Conservation (phyloP, 1,139 yeast genomes). For the Hyphopichia pseudoburtonii region DNA sequence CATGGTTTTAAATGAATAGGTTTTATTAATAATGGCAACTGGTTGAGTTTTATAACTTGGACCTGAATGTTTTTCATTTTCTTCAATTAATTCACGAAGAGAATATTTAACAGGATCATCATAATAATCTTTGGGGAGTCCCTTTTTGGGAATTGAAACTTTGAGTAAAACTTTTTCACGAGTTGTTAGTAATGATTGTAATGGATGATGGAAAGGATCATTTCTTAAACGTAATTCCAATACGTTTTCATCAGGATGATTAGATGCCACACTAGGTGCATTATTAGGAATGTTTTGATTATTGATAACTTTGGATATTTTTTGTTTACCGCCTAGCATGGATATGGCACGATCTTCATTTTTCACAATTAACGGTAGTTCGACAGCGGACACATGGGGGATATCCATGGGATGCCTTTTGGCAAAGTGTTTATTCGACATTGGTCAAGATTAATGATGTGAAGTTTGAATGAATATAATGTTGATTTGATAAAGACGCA, state of each 20-base stretch:
- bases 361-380: slow-evolving; percentile 73
- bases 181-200: slow-evolving; percentile 51
- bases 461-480: no score
- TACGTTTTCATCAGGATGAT: slow-evolving; percentile 24
- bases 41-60: slow-evolving; percentile 51
- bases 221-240: slow-evolving; percentile 66
- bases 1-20: slow-evolving; percentile 79
- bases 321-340: slow-evolving; percentile 75
- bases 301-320: slow-evolving; percentile 39
- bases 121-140: slow-evolving; percentile 42
- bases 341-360: slow-evolving; percentile 62
- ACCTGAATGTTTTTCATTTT: slow-evolving; percentile 15
- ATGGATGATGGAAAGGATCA: slow-evolving; percentile 82
- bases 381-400: slow-evolving; percentile 76
- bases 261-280: slow-evolving; percentile 1
- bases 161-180: slow-evolving; percentile 69
- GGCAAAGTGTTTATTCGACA: slow-evolving; percentile 25
- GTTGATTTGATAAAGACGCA: no score
- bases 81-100: slow-evolving; percentile 50
- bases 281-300: slow-evolving; percentile 15
- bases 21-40: slow-evolving; percentile 65
- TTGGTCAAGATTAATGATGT: background rate
- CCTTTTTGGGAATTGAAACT: slow-evolving; percentile 63
- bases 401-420: slow-evolving; percentile 61
- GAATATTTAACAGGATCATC: slow-evolving; percentile 43